Percentiles rank a stretch among this genome's conserved stretches.
Evolutionary conservation across 1,139 yeast genomes (phyloP).

Genomic region (Hansenula sp.): DNA sequence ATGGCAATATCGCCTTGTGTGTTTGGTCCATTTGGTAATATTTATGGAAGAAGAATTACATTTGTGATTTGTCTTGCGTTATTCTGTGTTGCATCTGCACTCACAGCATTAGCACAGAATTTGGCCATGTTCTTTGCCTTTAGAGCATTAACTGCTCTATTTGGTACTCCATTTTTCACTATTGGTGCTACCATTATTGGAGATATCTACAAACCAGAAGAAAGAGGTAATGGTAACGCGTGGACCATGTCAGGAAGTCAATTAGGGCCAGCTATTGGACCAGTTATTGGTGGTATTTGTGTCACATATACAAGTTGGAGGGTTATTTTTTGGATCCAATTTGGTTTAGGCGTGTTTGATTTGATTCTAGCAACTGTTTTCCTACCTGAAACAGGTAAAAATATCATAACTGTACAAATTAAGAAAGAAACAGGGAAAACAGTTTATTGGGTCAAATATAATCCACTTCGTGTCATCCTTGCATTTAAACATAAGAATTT

Average conservation of each 20-base stretch:
- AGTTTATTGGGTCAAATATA: slow-evolving; percentile 37
- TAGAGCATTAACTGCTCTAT: slow-evolving; percentile 41
- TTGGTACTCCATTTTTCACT: slow-evolving; percentile 48
- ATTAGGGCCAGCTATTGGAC: slow-evolving; percentile 44
- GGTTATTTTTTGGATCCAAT: slow-evolving; percentile 42
- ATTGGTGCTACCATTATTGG: slow-evolving; percentile 43
- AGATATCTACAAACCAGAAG: slow-evolving; percentile 41
- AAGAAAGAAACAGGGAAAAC: slow-evolving; percentile 22
- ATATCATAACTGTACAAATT: slow-evolving; percentile 23
- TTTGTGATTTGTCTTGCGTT: slow-evolving; percentile 34
- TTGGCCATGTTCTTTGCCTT: slow-evolving; percentile 46
- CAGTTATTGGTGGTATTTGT: slow-evolving; percentile 41
- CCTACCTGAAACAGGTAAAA: slow-evolving; percentile 38
- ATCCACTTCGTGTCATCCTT: slow-evolving; percentile 37
- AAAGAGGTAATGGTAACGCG: slow-evolving; percentile 45
- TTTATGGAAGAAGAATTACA: slow-evolving; percentile 43
- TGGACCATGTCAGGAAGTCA: slow-evolving; percentile 40
- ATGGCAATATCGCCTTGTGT: slow-evolving; percentile 49
- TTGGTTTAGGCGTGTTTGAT: slow-evolving; percentile 34
- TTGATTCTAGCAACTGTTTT: slow-evolving; percentile 29
- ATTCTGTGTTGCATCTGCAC: slow-evolving; percentile 31
- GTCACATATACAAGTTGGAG: slow-evolving; percentile 49
- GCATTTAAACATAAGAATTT: slow-evolving; percentile 40
- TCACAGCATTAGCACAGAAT: slow-evolving; percentile 42
- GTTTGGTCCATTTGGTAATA: slow-evolving; percentile 42